Base-by-base conservation (phyloP, 2,329 filamentous ascomycete genomes). In the Alternaria gansuensis region DNA sequence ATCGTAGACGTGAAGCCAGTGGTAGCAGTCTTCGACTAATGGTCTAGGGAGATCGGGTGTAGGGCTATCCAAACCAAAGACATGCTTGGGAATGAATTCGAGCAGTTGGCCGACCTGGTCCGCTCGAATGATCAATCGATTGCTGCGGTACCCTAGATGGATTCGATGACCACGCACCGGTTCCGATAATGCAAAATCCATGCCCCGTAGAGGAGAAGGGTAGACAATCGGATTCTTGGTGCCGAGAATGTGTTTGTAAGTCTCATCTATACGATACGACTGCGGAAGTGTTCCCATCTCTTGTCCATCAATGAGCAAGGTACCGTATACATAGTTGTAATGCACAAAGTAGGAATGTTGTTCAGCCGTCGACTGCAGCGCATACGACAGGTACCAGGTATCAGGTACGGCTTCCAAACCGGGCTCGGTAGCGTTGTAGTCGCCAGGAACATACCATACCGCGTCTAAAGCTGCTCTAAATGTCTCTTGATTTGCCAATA, bases 1-100 rank as follows among this genome's bases (percentile, higher is more conserved):
- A 1, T 74, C 75, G 2, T 59, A 46, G 0, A 87, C 11, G 40
- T 89, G 77, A 4, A 89, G 75, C 86, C 87, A 90, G 60, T 90
- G 87, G 0, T 84, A 77, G 49, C 84, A 88, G 6, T 81, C 74
- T 0, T 83, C 71, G 0, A 87, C 60, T 0, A 90, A 75, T 0
- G 78, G 68, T 0, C 63, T 63, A 0, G 88, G 88, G 0, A 89
- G 46, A 51, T 45, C 41, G 0, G 54, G 41, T 2, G 43, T 45
- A 45, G 43, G 43, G 28, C 43, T 17, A 7, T 45, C n/a, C 28
- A 45, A 17, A 2, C 51, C 24, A 39, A 82, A 78, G 0, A 75
- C 36, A 0, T 53, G 9, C 0, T 49, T 44, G 1, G 76, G 73
- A 14, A 84, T 59, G 2, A 74, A 67, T 51, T 83, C 79, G 0